Conservation (phyloP, 768 basidiomycete genomes). For the Lepiota subincarnata region DNA sequence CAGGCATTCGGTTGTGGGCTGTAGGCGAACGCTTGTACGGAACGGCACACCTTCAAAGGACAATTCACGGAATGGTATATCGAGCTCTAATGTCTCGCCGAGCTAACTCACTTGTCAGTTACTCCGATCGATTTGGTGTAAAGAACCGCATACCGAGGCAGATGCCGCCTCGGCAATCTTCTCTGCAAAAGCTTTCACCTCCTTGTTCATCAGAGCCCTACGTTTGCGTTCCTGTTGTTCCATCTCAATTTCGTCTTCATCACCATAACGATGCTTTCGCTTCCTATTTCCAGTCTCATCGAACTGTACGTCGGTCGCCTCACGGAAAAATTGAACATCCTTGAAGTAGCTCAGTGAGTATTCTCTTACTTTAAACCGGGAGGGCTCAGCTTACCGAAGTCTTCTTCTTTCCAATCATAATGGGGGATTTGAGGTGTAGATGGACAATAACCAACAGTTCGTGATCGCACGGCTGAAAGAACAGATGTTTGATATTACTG, state of each 20-base stretch:
- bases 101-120: slow-evolving; percentile 27
- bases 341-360: slow-evolving; percentile 24
- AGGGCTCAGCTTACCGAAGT: slow-evolving; percentile 60
- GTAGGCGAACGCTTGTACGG: slow-evolving; percentile 89
- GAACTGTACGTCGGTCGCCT: slow-evolving; percentile 95
- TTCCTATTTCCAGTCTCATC: slow-evolving; percentile 99
- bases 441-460: slow-evolving; percentile 94
- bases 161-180: slow-evolving; percentile 85
- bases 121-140: neutral
- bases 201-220: slow-evolving; percentile 84
- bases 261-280: slow-evolving; percentile 93
- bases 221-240: slow-evolving; percentile 96
- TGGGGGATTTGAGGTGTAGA: slow-evolving; percentile 88
- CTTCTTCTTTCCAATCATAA: slow-evolving; percentile 99
- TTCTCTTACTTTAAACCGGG: slow-evolving; percentile 1
- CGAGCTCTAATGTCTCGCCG: slow-evolving; percentile 86
- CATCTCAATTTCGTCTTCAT: slow-evolving; percentile 98
- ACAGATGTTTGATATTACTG: slow-evolving; percentile 95
- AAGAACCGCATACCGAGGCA: slow-evolving; percentile 51
- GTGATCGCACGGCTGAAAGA: slow-evolving; percentile 98
- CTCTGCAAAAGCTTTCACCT: slow-evolving; percentile 91
- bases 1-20: slow-evolving; percentile 95
- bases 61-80: slow-evolving; percentile 95
- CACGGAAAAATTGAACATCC: slow-evolving; percentile 98
- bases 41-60: slow-evolving; percentile 97